Evolutionary conservation across 202 grass and related monocot genomes (phyloP).

Genomic region (Saccharum hybrid): DNA sequence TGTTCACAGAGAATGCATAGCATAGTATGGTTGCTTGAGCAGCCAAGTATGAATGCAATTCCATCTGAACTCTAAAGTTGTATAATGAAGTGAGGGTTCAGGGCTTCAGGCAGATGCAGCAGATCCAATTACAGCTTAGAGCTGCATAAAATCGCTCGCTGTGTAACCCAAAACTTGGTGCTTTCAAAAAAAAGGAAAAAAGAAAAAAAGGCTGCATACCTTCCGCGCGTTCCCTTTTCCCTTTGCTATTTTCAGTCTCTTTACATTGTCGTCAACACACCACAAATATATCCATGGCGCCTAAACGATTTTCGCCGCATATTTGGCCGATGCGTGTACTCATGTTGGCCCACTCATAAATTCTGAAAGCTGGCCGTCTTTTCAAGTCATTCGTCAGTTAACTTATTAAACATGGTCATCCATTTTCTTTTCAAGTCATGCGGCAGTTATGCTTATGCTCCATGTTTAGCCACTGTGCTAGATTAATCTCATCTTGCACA

Average conservation of each 20-base stretch:
- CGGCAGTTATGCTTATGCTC: background rate
- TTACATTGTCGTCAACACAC: background rate
- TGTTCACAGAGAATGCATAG: background rate
- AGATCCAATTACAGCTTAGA: no score
- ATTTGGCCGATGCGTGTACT: constrained; percentile 23
- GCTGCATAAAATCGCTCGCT: no score
- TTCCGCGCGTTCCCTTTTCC: background rate
- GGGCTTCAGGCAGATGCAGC: no score
- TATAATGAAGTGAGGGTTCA: no score
- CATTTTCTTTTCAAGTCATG: constrained; percentile 18
- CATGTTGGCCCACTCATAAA: background rate
- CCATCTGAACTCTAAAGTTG: background rate
- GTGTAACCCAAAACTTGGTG: background rate
- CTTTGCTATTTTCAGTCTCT: background rate
- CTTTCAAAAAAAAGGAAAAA: background rate
- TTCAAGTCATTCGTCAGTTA: background rate
- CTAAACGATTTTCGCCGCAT: background rate
- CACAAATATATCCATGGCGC: background rate
- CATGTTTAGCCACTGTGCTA: constrained; percentile 3
- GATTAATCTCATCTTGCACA: background rate
- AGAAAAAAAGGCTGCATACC: background rate
- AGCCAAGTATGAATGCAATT: background rate
- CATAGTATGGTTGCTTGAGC: background rate
- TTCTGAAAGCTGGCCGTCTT: constrained; percentile 2
- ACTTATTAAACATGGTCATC: background rate